These are phyloP conservation scores for Linanthus parryae DNA, from an alignment of 148 eudicot genomes.

Conservation along the genomic window DNA sequence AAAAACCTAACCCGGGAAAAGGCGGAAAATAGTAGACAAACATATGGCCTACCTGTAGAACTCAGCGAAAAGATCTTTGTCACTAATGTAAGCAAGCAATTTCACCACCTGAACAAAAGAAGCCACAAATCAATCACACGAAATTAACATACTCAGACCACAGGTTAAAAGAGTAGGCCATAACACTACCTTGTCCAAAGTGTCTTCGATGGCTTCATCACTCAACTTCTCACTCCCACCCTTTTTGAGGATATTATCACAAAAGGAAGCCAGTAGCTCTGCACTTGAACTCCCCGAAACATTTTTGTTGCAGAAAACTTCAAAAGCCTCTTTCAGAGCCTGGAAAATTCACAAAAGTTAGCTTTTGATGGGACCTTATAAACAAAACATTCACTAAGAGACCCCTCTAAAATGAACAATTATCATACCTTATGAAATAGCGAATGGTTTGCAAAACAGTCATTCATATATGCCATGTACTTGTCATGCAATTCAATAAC, in stretches of 20 bases:
- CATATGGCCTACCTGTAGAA: constrained; percentile 22
- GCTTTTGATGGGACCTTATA: neutral
- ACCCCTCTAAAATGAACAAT: neutral
- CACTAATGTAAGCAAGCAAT: constrained; percentile 32
- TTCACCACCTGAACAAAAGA: constrained; percentile 22
- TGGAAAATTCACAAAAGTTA: constrained; percentile 7
- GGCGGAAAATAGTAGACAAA: neutral
- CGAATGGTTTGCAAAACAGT: constrained; percentile 25
- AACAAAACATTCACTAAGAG: neutral
- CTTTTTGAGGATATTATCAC: constrained; percentile 32
- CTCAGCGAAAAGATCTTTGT: constrained; percentile 36
- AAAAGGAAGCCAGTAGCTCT: constrained; percentile 26
- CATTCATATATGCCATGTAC: constrained; percentile 26
- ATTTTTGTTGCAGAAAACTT: constrained; percentile 29
- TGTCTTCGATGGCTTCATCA: constrained; percentile 36
- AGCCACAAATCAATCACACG: neutral
- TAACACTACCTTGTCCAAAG: constrained; percentile 23
- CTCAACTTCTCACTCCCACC: constrained; percentile 32
- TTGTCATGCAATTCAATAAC: constrained; percentile 41
- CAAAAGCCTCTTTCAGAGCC: constrained; percentile 35
- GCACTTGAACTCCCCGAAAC: constrained; percentile 30
- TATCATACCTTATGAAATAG: constrained; percentile 53
- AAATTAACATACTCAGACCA: neutral
- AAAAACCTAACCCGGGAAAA: constrained; percentile 2
- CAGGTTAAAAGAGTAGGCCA: neutral